Conservation (phyloP, 2,329 filamentous ascomycete genomes). For the Clarireedia homoeocarpa region DNA sequence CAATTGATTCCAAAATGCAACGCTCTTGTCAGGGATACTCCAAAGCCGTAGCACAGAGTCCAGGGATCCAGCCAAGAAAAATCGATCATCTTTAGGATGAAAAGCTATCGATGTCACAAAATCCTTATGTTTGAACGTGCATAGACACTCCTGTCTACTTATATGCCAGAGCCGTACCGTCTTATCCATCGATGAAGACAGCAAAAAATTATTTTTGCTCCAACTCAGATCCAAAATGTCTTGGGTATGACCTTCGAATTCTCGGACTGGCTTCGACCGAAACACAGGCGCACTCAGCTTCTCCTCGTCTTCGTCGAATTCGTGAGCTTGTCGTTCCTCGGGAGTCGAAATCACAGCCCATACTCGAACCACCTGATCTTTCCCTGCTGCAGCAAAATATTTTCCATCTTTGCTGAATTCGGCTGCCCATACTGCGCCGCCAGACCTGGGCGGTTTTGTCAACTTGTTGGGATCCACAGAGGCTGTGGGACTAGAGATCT, state of each 20-base stretch:
- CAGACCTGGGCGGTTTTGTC: slow-evolving; percentile 19
- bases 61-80: slow-evolving; percentile 89
- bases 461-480: slow-evolving; percentile 19
- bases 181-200: slow-evolving; percentile 97
- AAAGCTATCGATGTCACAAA: slow-evolving; percentile 94
- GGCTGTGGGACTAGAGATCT: slow-evolving; percentile 20
- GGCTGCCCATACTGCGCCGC: slow-evolving; percentile 79
- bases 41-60: slow-evolving; percentile 84
- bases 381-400: slow-evolving; percentile 86
- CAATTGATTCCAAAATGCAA: slow-evolving; percentile 71
- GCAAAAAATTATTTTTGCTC: slow-evolving; percentile 97
- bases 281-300: slow-evolving; percentile 88
- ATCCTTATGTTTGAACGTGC: slow-evolving; percentile 89
- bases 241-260: slow-evolving; percentile 76
- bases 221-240: slow-evolving; percentile 89
- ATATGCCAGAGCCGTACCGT: slow-evolving; percentile 93
- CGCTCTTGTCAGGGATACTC: slow-evolving; percentile 95
- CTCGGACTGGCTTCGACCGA: slow-evolving; percentile 64
- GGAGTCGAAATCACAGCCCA: slow-evolving; percentile 81
- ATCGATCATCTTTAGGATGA: slow-evolving; percentile 89
- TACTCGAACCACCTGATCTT: slow-evolving; percentile 76
- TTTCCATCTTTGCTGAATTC: slow-evolving; percentile 90
- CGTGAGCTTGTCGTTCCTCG: slow-evolving; percentile 68
- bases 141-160: slow-evolving; percentile 75
- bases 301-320: slow-evolving; percentile 60